Base-by-base conservation (phyloP, 169 alveolate genomes). In the Plasmodium adleri region DNA sequence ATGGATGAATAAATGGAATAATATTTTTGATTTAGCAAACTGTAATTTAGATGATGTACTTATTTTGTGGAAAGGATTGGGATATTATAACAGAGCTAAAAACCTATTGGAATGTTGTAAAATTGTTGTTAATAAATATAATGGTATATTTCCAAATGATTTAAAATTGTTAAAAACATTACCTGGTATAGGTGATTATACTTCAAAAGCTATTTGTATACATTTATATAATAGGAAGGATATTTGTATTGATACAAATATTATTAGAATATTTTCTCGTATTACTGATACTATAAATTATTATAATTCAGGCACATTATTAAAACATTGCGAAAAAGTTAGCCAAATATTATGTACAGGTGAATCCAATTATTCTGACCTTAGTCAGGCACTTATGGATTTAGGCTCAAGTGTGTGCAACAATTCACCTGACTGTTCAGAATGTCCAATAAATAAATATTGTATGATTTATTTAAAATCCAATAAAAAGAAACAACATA, bases 181-280 rank as follows among this genome's bases (percentile, higher is more conserved):
- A n/a, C 95, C 95, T 28, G 95, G 95, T n/a, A 88, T 92, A 20
- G 95, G 95, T 5, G 75, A 86, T 7, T 92, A 92, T 60, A 92
- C 95, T 26, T 90, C 93, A n/a, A 92, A 90, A 26, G 93, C 95
- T 20, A 88, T 92, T 15, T 56, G 72, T 22, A 72, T 92, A 54
- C 83, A 88, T 68, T 74, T 90, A 39, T 88, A 74, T 66, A 83
- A 74, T 20, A 22, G 71, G 45, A 80, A 88, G 17, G 91, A 89
- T 39, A 67, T 92, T 17, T 92, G 94, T 50, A 90, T 92, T 39
- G 95, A 92, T 72, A 92, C 94, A 24, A 92, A 92, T 62, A 89
- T 88, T 45, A 24, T 74, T 10, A 26, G 95, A 20, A 90, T 92
- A 47, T 60, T 80, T 86, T 68, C 91, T 26, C 67, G 95, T 68